Evolutionary conservation across 768 basidiomycete species (phyloP), one percentile per base, ranked within the genome.

Genomic region (Naganishia vaughanmartiniae): DNA sequence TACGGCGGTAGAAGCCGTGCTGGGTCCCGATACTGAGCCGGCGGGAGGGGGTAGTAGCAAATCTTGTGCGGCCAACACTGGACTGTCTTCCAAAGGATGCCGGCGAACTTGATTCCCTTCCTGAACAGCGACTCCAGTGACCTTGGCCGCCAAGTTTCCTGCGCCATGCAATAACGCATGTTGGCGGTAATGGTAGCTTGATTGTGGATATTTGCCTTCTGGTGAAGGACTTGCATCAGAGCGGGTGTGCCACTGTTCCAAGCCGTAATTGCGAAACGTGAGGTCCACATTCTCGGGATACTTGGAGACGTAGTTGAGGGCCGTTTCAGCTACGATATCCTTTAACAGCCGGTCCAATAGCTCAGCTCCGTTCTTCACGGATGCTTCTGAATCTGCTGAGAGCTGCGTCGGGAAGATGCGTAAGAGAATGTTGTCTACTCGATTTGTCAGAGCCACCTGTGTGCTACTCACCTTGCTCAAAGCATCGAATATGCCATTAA

Each of bases 281-380:
- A 54, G 36, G 39, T 70, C 72, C 10, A 89, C 90, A 0, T 89
- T 89, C 78, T 92, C 91, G 2, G 89, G 74, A 77, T 90, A 90
- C 70, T 91, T 87, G 12, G 93, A 92, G 65, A 96, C 89, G 79
- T 96, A 97, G 42, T 91, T 89, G 0, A 93, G 92, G 1, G 95
- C 96, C 10, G 92, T 91, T 82, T 98, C 96, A 15, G 93, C 90
- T 5, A 98, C 95, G 57, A 97, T 95, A 75, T 99, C 96, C 78
- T 98, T 97, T 75, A 99, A 86, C n/a, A 97, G 86, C 24, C 95
- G 87, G 80, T 99, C 96, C 69, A 98, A 86, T 33, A 99, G 86
- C 80, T 99, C 96, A 0, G 96, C 94, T 1, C 95, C 95, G 77
- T 97, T 98, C 87, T 96, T 95, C 72, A 99, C 95, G 1, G 96